These are phyloP conservation scores for Thalia dealbata DNA, from an alignment of 176 grass and related monocot genomes.

Conservation along the genomic window DNA sequence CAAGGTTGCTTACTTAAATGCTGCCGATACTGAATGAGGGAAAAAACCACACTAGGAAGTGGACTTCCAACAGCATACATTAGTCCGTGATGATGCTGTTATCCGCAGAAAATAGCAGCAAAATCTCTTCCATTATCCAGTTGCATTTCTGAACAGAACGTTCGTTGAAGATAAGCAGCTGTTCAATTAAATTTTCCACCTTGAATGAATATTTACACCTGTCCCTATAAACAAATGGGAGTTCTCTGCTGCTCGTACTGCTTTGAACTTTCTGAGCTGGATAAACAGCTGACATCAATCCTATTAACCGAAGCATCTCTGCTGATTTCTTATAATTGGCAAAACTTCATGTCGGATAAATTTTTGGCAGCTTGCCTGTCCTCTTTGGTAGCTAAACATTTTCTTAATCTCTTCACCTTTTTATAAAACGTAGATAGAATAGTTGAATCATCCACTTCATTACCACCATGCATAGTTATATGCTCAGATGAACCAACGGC, in stretches of 20 bases:
- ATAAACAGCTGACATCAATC: not conserved
- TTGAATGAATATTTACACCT: not conserved
- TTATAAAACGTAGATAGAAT: constrained; percentile 9
- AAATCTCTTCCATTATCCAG: not conserved
- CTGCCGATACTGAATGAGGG: not conserved
- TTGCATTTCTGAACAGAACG: not conserved
- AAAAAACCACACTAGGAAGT: not conserved
- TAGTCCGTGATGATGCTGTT: not conserved
- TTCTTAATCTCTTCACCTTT: not conserved
- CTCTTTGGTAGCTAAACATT: not conserved
- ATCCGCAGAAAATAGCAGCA: not conserved
- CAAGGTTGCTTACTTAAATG: not conserved
- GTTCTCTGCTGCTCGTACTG: not conserved
- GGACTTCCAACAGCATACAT: not conserved
- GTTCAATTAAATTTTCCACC: not conserved
- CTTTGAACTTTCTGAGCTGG: too few species aligned
- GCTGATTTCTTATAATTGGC: not conserved
- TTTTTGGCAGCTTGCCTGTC: not conserved
- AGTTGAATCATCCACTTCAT: not conserved
- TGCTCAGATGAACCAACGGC: not conserved
- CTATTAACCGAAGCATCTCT: not conserved
- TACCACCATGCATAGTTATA: too few species aligned
- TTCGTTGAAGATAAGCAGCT: not conserved
- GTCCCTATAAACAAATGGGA: not conserved
- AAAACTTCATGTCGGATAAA: too few species aligned